phyloP scores from a whole-genome alignment of 345 rosid species.

The Laguncularia racemosa region DNA sequence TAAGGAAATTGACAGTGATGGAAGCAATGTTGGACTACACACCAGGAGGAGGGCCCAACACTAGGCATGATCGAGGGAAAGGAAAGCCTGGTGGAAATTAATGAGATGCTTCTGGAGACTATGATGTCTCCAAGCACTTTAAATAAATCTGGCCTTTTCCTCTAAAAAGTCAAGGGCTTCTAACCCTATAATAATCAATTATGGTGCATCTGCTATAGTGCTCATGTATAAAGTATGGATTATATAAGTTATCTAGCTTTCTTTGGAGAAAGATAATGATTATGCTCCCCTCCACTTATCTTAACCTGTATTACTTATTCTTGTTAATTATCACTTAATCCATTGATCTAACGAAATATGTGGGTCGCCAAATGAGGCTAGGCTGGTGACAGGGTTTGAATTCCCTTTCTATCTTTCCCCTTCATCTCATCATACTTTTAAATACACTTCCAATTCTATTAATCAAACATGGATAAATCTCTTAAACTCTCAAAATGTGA shows the following conservation, averaged over 20 bases:
- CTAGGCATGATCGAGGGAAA: constrained; percentile 2
- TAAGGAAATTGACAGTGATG: constrained; percentile 1
- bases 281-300: constrained; percentile 6
- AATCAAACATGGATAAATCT: no score
- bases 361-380: neutral
- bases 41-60: constrained; percentile 4
- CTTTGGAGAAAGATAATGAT: constrained; percentile 4
- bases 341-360: constrained; percentile 1
- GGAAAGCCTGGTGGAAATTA: constrained; percentile 2
- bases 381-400: no score
- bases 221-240: neutral
- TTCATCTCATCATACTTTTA: no score
- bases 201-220: constrained; percentile 7
- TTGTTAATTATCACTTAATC: neutral
- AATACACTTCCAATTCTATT: no score
- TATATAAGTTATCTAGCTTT: neutral
- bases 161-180: constrained; percentile 1
- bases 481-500: no score
- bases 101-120: neutral
- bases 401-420: no score
- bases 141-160: neutral
- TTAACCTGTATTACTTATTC: neutral
- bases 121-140: neutral
- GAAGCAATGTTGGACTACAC: constrained; percentile 8
- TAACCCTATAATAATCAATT: constrained; percentile 3